Conservation (phyloP, 129 eudicot genomes). For the Arctium minus region DNA sequence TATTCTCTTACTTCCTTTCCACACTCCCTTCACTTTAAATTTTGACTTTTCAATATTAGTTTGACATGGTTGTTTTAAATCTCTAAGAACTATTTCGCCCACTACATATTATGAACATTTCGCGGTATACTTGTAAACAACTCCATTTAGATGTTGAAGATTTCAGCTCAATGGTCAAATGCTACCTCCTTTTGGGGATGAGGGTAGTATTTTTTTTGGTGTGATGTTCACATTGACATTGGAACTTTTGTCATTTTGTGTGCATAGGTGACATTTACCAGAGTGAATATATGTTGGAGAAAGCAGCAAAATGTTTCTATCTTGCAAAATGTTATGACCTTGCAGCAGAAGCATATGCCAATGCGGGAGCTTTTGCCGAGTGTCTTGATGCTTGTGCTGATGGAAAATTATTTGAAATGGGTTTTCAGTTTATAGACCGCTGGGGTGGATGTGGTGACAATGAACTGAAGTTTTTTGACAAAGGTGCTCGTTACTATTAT, state of each 20-base stretch:
- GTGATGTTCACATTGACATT: background rate
- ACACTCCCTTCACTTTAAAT: background rate
- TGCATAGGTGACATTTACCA: slow-evolving; percentile 18
- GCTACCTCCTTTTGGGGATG: background rate
- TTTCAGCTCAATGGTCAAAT: background rate
- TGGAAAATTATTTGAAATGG: slow-evolving; percentile 47
- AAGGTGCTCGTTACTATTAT: no score
- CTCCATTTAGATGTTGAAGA: background rate
- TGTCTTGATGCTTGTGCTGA: slow-evolving; percentile 50
- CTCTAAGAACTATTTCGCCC: background rate
- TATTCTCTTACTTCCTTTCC: background rate
- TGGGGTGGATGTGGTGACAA: slow-evolving; percentile 26
- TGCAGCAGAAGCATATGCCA: slow-evolving; percentile 51
- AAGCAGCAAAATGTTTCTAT: slow-evolving; percentile 19
- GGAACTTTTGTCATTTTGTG: background rate
- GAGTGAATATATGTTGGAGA: slow-evolving; percentile 2
- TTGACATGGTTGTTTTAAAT: background rate
- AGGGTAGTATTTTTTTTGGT: background rate
- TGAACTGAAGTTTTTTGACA: background rate
- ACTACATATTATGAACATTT: background rate
- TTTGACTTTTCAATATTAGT: background rate
- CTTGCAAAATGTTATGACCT: slow-evolving; percentile 37
- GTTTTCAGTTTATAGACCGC: slow-evolving; percentile 28
- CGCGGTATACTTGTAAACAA: background rate
- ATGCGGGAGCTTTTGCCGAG: slow-evolving; percentile 35